Conservation (phyloP, 225 moss, liverwort and hornwort genomes). For the Neckera pumila region DNA sequence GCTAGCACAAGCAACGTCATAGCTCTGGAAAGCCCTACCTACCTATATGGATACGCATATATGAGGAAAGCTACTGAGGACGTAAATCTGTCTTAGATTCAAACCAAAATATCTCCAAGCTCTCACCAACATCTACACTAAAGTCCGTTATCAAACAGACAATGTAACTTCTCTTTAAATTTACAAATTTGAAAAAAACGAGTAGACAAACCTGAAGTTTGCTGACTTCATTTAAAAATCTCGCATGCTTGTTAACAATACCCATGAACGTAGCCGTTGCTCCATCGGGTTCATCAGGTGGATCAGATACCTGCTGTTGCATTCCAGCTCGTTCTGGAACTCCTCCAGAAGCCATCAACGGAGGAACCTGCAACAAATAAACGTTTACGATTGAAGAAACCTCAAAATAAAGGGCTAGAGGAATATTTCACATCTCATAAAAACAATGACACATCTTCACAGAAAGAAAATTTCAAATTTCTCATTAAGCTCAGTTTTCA, state of each 20-base stretch:
- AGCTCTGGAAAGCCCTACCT: not conserved
- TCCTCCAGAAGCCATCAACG: slow-evolving; percentile 96
- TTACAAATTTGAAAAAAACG: not conserved
- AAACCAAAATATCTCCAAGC: not conserved
- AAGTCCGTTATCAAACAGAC: not conserved
- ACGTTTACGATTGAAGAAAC: not conserved
- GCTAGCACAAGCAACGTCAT: not conserved
- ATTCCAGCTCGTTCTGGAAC: slow-evolving; percentile 97
- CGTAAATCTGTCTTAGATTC: not conserved
- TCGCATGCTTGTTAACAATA: slow-evolving; percentile 92
- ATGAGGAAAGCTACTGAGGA: not conserved
- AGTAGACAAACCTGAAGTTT: slow-evolving; percentile 73
- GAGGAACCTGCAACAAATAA: slow-evolving; percentile 57
- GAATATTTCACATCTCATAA: not conserved
- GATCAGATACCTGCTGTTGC: slow-evolving; percentile 75
- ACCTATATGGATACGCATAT: not conserved
- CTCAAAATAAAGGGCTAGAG: not conserved
- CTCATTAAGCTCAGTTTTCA: not conserved
- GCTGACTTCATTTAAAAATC: slow-evolving; percentile 96
- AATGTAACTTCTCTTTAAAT: not conserved
- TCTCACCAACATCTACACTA: not conserved
- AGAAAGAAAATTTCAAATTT: not conserved
- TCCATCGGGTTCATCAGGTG: slow-evolving; percentile 88
- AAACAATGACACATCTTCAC: not conserved
- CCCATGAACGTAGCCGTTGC: slow-evolving; percentile 93